Base-by-base conservation (phyloP, 768 basidiomycete genomes). In the Kwoniella sp. region DNA sequence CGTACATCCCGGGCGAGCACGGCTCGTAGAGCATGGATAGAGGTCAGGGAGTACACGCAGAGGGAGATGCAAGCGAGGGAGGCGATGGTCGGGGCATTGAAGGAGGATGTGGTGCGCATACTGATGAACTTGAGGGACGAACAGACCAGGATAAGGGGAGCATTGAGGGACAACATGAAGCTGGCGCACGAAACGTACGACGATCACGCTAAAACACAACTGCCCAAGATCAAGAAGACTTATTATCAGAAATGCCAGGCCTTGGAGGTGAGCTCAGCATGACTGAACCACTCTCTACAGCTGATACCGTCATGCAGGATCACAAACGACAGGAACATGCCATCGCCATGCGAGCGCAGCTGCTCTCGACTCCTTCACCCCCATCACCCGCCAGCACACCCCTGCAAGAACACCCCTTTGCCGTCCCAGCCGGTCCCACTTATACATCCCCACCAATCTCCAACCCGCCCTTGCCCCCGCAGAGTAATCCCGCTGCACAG, bases 81-180 rank as follows among this genome's bases (percentile, higher is more conserved):
- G 55, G 89, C 90, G 1, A 86, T 92, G 74, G 78, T 87, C 34
- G 74, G 79, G 20, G 84, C 86, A 17, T 77, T 93, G 31, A 79
- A 78, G 9, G 75, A 79, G 31, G 88, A 89, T 69, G 83, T 88
- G n/a, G 80, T 93, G 53, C 80, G 75, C 49, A 83, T 84, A 8
- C 76, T 93, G 44, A 79, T 79, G 26, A 63, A 78, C 28, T 74
- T 92, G 39, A 88, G 84, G 88, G 89, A 92, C 62, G 86, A 85
- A 10, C 90, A 93, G 77, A 88, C 89, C 47, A 82, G 91, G 31
- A 92, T 89, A n/a, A 80, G 88, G 40, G 88, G 88, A 69, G 83
- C 88, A 23, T 86, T 95, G 71, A 89, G 87, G 70, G 90, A 93
- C 66, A 90, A 92, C 69, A 74, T 92, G 49, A 90, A 89, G 72